Conservation (phyloP, 2,329 filamentous ascomycete species). For the Alternaria viburni region DNA sequence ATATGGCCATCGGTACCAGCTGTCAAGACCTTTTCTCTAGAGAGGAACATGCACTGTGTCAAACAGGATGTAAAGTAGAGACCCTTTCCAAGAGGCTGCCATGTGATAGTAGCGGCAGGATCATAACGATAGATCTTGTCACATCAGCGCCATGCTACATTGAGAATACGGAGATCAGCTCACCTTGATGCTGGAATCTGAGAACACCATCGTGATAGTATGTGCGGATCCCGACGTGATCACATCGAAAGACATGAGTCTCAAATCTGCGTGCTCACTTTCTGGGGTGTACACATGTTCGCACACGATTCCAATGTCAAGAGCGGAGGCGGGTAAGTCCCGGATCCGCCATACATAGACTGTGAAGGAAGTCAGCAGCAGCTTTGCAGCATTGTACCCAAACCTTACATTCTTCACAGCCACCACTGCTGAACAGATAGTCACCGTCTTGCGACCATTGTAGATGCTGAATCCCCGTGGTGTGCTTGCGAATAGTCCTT, state of each 20-base stretch:
- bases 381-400: background rate
- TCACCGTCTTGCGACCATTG: constrained; percentile 71
- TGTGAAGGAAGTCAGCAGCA: background rate
- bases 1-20: constrained; percentile 83
- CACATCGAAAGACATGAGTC: constrained; percentile 81
- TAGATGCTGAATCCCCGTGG: constrained; percentile 81
- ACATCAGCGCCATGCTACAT: background rate
- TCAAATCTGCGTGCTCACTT: constrained; percentile 67
- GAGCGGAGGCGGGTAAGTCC: constrained; percentile 54
- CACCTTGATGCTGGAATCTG: constrained; percentile 78
- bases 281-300: constrained; percentile 58
- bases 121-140: constrained; percentile 55
- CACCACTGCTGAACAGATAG: constrained; percentile 84
- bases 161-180: constrained; percentile 8
- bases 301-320: constrained; percentile 61
- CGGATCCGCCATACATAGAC: constrained; percentile 82
- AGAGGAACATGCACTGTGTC: constrained; percentile 63
- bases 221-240: constrained; percentile 48
- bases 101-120: constrained; percentile 30
- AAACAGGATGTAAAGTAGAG: constrained; percentile 67
- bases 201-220: constrained; percentile 75
- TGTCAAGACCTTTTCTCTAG: constrained; percentile 61
- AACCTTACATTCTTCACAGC: constrained; percentile 71
- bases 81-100: constrained; percentile 46
- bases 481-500: constrained; percentile 76